Conservation (phyloP, 306 rosid genomes). For the Cucurbita maxima region DNA sequence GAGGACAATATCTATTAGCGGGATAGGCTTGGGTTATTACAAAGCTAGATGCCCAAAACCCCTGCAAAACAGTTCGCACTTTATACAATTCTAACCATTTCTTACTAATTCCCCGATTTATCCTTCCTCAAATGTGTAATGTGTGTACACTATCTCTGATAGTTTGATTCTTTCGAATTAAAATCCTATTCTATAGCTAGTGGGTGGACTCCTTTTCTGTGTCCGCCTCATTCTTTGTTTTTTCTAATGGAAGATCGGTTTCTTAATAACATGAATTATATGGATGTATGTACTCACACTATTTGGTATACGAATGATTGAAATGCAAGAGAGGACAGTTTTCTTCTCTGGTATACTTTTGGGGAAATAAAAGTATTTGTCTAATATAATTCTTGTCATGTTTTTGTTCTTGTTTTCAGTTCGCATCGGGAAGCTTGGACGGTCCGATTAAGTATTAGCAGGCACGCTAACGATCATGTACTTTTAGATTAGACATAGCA, state of each 20-base stretch:
- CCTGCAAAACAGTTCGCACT: no score
- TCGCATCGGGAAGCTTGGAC: conserved; percentile 87
- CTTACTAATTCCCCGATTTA: no score
- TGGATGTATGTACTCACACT: not conserved
- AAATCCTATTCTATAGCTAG: not conserved
- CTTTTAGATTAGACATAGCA: not conserved
- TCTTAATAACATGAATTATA: not conserved
- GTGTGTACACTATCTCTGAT: no score
- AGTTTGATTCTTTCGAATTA: not conserved
- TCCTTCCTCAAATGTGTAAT: no score
- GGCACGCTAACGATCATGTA: not conserved
- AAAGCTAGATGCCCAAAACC: no score
- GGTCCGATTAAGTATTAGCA: conserved; percentile 86
- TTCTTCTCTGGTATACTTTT: not conserved
- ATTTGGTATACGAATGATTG: not conserved
- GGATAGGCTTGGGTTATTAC: no score
- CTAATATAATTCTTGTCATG: not conserved
- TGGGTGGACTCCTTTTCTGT: not conserved
- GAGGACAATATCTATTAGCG: no score
- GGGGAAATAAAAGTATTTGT: not conserved
- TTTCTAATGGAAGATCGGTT: not conserved
- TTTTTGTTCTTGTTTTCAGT: conserved; percentile 34
- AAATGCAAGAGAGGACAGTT: not conserved
- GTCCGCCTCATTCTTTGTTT: not conserved
- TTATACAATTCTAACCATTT: no score